Conservation (phyloP, 768 basidiomycete species). For the Butyriboletus loyo region DNA sequence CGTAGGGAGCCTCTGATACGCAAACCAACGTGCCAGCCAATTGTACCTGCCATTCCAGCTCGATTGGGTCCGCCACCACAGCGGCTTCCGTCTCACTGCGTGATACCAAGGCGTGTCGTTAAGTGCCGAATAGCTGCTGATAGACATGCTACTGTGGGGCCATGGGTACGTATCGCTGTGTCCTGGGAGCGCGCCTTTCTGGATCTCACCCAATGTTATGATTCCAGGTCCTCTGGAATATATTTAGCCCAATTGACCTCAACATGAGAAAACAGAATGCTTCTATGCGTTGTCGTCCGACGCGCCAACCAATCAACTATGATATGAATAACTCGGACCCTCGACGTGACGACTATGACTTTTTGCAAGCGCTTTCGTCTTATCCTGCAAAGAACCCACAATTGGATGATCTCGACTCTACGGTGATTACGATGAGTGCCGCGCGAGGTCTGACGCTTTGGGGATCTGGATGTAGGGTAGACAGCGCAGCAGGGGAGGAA, state of each 20-base stretch:
- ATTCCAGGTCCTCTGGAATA: conserved; percentile 45
- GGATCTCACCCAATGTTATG: conserved; percentile 1
- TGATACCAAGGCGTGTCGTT: conserved; percentile 42
- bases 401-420: conserved; percentile 48
- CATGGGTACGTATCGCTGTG: conserved; percentile 45
- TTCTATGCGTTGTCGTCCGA: conserved; percentile 34
- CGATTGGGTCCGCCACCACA: conserved; percentile 40
- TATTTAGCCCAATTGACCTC: conserved; percentile 37
- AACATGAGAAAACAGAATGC: conserved; percentile 43
- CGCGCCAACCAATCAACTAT: conserved; percentile 14
- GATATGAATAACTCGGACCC: conserved; percentile 14
- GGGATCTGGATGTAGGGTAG: conserved; percentile 21
- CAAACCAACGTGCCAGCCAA: conserved; percentile 35
- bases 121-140: conserved; percentile 47
- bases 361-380: conserved; percentile 41
- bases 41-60: conserved; percentile 29
- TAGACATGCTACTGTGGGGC: conserved; percentile 48
- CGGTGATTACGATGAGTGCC: conserved; percentile 44
- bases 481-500: not conserved
- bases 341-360: conserved; percentile 50
- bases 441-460: conserved; percentile 51
- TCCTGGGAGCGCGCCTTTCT: not conserved
- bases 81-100: conserved; percentile 48
- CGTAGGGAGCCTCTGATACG: conserved; percentile 6
- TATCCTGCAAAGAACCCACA: conserved; percentile 40